These are phyloP conservation scores for Termitomyces sp. DNA, from an alignment of 768 basidiomycete species.

Conservation along the genomic window DNA sequence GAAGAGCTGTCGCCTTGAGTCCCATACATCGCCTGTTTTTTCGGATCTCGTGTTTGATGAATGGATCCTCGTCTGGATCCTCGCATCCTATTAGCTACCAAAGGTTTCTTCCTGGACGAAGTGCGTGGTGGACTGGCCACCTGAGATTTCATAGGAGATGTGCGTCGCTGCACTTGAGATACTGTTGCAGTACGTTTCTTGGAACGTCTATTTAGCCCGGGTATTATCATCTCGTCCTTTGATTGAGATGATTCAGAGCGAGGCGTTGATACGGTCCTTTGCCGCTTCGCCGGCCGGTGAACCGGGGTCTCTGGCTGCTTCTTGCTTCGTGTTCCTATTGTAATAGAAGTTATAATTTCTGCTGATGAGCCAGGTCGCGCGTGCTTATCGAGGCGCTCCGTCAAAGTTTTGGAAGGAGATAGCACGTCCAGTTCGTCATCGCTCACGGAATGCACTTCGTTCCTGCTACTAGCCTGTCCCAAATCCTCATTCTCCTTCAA, in stretches of 20 bases:
- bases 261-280: neutral
- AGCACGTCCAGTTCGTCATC: slow-evolving; percentile 21
- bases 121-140: neutral
- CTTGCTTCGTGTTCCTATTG: neutral
- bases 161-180: neutral
- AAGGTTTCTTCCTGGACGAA: slow-evolving; percentile 6
- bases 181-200: no score
- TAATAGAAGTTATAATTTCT: neutral
- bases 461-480: neutral
- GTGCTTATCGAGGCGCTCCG: neutral
- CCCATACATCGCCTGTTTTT: neutral
- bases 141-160: neutral
- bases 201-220: neutral
- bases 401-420: slow-evolving; percentile 12
- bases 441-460: slow-evolving; percentile 7
- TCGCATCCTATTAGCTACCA: neutral
- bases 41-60: neutral
- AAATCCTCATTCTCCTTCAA: slow-evolving; percentile 7
- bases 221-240: neutral
- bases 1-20: neutral
- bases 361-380: neutral
- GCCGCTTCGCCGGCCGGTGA: neutral
- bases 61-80: neutral
- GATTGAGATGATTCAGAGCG: neutral
- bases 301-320: slow-evolving; percentile 3